A percentile compares a stretch with the other conserved stretches of the same genome.
Evolutionary conservation across 2,329 filamentous ascomycete genomes (phyloP).

Genomic region (Colletotrichum lentis): DNA sequence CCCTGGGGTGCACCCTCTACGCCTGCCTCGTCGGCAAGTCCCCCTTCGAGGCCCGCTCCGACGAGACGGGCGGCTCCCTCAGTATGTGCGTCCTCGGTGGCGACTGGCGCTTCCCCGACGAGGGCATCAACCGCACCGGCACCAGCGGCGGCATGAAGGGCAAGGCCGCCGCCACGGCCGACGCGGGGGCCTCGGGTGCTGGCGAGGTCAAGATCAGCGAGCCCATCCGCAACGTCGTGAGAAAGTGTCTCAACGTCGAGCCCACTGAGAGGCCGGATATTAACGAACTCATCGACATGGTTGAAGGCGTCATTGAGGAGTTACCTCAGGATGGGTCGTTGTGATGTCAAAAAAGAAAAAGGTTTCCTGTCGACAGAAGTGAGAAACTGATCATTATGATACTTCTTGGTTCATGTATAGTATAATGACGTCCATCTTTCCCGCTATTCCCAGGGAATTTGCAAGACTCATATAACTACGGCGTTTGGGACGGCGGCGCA

Average conservation of each 20-base stretch:
- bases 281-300: conserved; percentile 79
- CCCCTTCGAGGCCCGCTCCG: conserved; percentile 92
- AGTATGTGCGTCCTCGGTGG: conserved; percentile 92
- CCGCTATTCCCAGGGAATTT: conserved; percentile 27
- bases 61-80: conserved; percentile 93
- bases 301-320: conserved; percentile 75
- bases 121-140: conserved; percentile 65
- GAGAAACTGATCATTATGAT: background rate
- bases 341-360: conserved; percentile 1
- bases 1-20: conserved; percentile 94
- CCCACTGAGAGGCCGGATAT: conserved; percentile 87
- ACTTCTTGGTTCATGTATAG: conserved; percentile 11
- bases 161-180: conserved; percentile 40
- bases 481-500: conserved; percentile 30
- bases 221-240: conserved; percentile 84
- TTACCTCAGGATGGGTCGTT: conserved; percentile 65
- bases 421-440: conserved; percentile 29
- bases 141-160: conserved; percentile 46
- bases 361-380: background rate
- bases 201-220: conserved; percentile 73
- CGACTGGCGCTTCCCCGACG: conserved; percentile 96
- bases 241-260: conserved; percentile 86
- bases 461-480: conserved; percentile 22
- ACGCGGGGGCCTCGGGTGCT: conserved; percentile 42
- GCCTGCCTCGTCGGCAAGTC: conserved; percentile 96